Percentiles rank a stretch among this genome's conserved stretches.
These are phyloP conservation scores for Cercophora newfieldiana DNA, from an alignment of 495 filamentous ascomycete species.

Conservation along the genomic window DNA sequence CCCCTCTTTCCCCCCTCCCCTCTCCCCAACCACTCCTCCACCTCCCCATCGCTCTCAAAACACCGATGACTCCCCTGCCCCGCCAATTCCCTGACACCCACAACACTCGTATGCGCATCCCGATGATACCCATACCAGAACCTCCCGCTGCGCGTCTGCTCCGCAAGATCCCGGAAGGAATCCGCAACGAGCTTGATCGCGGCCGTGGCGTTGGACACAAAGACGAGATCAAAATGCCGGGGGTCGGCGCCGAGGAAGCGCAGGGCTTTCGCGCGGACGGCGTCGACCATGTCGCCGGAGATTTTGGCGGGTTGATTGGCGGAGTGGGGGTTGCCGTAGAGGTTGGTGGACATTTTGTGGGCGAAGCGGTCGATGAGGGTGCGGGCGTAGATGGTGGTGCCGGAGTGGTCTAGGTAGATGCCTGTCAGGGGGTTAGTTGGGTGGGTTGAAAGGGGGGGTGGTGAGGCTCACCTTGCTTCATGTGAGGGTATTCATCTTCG, in stretches of 20 bases:
- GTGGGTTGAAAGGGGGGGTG: not conserved
- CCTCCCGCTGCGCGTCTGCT: slow-evolving; percentile 38
- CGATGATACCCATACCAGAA: slow-evolving; percentile 78
- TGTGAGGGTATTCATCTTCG: slow-evolving; percentile 49
- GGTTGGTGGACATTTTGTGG: slow-evolving; percentile 53
- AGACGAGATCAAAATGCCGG: slow-evolving; percentile 80
- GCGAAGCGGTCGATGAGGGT: slow-evolving; percentile 62
- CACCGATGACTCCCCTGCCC: slow-evolving; percentile 50
- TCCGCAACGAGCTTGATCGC: slow-evolving; percentile 81
- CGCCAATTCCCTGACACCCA: slow-evolving; percentile 67
- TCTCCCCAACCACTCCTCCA: slow-evolving; percentile 61
- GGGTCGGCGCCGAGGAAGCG: slow-evolving; percentile 86
- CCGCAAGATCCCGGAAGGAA: slow-evolving; percentile 57
- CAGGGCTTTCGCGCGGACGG: slow-evolving; percentile 61
- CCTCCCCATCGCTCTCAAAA: slow-evolving; percentile 64
- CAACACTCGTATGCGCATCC: slow-evolving; percentile 72
- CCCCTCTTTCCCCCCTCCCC: not conserved
- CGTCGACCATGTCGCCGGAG: slow-evolving; percentile 61
- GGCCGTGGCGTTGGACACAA: slow-evolving; percentile 89
- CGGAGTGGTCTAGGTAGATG: slow-evolving; percentile 74
- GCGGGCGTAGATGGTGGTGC: slow-evolving; percentile 69
- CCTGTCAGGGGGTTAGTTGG: slow-evolving; percentile 25
- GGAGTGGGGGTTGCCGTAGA: slow-evolving; percentile 79
- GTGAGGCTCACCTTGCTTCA: slow-evolving; percentile 42
- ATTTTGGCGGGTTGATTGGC: slow-evolving; percentile 62